Evolutionary conservation across 371 early-diverging fungal genomes (phyloP), one percentile per base, ranked within the genome.

Genomic region (Gilbertella persicaria): DNA sequence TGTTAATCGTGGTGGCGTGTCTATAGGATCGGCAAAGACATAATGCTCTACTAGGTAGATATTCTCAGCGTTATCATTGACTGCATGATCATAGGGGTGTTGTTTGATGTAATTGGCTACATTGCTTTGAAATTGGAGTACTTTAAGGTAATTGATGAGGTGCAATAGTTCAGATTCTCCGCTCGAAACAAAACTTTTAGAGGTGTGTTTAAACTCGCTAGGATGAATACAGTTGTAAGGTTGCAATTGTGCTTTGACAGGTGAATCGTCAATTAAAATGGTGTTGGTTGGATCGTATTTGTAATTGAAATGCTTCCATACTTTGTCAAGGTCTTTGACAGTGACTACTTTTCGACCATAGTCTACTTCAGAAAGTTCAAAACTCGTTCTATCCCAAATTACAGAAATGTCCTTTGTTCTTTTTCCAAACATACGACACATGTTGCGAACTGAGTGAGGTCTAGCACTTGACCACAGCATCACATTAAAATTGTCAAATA

Each of bases 401-500:
- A 72, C 64, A 4, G 69, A 55, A 10, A 90, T 66, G 0, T 72
- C 50, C 2, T 64, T 47, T 6, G 54, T 52, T 24, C 79, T 50
- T 1, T 58, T 46, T 4, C 71, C 79, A 66, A 90, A 80, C 26
- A 66, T 23, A 14, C 66, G 64, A 26, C 83, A 58, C 87, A 88
- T 87, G 21, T 67, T 71, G 5, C 65, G 28, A 2, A 91, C 86
- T 25, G 75, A 87, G 1, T 66, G 61, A 0, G 85, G 80, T 45
- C 78, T 83, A 0, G 91, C 88, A 14, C 89, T 87, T 23, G 87
- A 87, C 91, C 91, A 91, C 5, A 91, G 78, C 87, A 89, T 86
- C 26, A 91, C 89, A 3, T 67, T 63, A 64, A 88, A 91, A 47
- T 82, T 60, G 0, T 48, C 45, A 45, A 88, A 79, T 1, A 85